Evolutionary conservation across 2,329 filamentous ascomycete genomes (phyloP), one percentile per base, ranked within the genome.

Genomic region (Colletotrichum somersetense): DNA sequence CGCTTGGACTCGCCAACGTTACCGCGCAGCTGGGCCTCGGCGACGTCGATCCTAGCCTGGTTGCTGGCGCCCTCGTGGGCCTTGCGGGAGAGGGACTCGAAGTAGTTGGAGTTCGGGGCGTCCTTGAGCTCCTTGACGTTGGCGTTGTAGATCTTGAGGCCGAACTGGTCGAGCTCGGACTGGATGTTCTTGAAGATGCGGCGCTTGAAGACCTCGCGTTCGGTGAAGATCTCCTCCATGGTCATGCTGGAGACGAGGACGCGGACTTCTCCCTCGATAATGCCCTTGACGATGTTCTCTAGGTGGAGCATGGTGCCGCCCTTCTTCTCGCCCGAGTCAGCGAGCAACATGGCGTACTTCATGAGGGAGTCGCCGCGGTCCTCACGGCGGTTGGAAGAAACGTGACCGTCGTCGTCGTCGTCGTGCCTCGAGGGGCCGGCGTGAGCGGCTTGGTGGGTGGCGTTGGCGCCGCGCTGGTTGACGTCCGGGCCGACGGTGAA

Each of bases 121-220:
- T 97, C 94, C 79, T 94, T 92, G 35, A 97, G 88, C 79, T 97
- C 94, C 81, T 96, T 96, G 77, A 97, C 91, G 81, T 95, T 95
- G 78, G 91, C 83, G 75, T 88, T 88, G 81, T 87, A 91, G 79
- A 93, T 93, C 77, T 89, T 89, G 12, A 96, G 86, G 70, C 94
- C 94, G 77, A 97, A 96, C 76, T 95, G 91, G 74, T 92, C 88
- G 2, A 97, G 87, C 80, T 97, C 94, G 71, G 88, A 88, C 79
- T 95, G 92, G 69, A 96, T 93, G 79, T 93, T 93, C 75, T 86
- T 86, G 81, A 91, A 92, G 76, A 93, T 92, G 75, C 92, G 91
- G 75, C 87, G 88, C 84, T 96, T 94, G 85, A 95, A 95, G 55
- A 92, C 85, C 75, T 93, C 91, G 44, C 93, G 86, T 81, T 93